Conservation (phyloP, 192 early-diverging fungal species). For the Coemansia erecta region DNA sequence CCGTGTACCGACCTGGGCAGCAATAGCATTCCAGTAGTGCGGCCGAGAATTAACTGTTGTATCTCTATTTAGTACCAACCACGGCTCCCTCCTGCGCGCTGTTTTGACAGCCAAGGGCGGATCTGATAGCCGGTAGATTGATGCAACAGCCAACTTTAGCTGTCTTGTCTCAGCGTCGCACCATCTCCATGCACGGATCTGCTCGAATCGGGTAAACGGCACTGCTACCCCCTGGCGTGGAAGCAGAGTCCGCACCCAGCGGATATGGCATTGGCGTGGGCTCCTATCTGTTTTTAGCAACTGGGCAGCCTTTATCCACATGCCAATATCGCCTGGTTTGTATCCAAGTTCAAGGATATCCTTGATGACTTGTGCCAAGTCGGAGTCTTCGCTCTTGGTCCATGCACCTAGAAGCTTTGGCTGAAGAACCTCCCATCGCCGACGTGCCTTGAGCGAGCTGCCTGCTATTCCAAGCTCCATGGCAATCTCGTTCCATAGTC, state of each 20-base stretch:
- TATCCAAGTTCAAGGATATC: constrained; percentile 11
- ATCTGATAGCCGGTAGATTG: constrained; percentile 6
- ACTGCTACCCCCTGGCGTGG: constrained; percentile 27
- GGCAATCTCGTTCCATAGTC: constrained; percentile 30
- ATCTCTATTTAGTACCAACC: constrained; percentile 21
- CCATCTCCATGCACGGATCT: constrained; percentile 35
- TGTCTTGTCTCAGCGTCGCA: constrained; percentile 11
- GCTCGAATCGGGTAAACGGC: constrained; percentile 22
- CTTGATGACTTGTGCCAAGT: constrained; percentile 19
- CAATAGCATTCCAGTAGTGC: constrained; percentile 33
- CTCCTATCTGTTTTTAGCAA: constrained; percentile 25
- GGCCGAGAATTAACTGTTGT: constrained; percentile 1
- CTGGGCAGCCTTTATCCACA: constrained; percentile 28
- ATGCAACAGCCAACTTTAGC: constrained; percentile 10
- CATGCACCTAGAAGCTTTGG: constrained; percentile 14
- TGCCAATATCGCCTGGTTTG: constrained; percentile 8
- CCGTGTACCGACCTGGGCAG: constrained; percentile 34
- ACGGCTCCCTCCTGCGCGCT: constrained; percentile 26
- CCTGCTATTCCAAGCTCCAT: constrained; percentile 28
- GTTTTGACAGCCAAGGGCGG: neutral
- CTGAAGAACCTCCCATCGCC: constrained; percentile 36
- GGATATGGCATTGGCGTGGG: constrained; percentile 31
- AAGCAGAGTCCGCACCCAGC: constrained; percentile 32
- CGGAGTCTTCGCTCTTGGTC: constrained; percentile 30
- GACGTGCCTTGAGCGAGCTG: constrained; percentile 19